These are phyloP conservation scores for Elsinoe batatas DNA, from an alignment of 2,329 filamentous ascomycete species.

Conservation along the genomic window DNA sequence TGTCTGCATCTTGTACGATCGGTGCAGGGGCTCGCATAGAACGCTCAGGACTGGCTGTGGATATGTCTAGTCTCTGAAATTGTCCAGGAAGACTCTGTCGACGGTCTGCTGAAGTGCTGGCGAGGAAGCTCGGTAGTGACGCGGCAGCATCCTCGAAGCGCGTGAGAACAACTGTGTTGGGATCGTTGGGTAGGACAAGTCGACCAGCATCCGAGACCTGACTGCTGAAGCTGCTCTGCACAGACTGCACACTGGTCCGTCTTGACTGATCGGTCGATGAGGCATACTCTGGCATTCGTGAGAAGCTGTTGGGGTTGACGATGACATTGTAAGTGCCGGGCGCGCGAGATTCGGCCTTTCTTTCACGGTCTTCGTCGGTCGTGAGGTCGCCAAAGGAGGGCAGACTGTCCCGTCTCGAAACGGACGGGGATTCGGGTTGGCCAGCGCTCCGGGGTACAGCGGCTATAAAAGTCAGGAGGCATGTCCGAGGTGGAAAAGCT, in stretches of 20 bases:
- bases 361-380: constrained; percentile 49
- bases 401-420: constrained; percentile 35
- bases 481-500: background rate
- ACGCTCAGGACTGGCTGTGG: constrained; percentile 3
- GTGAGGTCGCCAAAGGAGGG: constrained; percentile 45
- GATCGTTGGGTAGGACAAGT: constrained; percentile 26
- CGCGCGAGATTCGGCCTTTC: constrained; percentile 41
- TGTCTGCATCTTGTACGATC: background rate
- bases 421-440: background rate
- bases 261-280: constrained; percentile 1
- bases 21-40: constrained; percentile 8
- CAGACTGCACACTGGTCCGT: constrained; percentile 6
- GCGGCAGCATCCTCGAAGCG: constrained; percentile 38
- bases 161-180: constrained; percentile 42
- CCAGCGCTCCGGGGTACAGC: background rate
- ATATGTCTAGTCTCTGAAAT: constrained; percentile 12
- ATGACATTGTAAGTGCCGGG: constrained; percentile 49
- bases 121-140: constrained; percentile 13
- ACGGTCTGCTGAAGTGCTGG: constrained; percentile 5
- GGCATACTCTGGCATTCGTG: constrained; percentile 42
- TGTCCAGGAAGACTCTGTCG: constrained; percentile 15
- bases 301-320: constrained; percentile 46
- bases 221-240: constrained; percentile 10
- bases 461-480: background rate
- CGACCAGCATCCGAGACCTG: background rate